These are phyloP conservation scores for Clonostachys sp. DNA, from an alignment of 2,329 filamentous ascomycete genomes.

Conservation along the genomic window DNA sequence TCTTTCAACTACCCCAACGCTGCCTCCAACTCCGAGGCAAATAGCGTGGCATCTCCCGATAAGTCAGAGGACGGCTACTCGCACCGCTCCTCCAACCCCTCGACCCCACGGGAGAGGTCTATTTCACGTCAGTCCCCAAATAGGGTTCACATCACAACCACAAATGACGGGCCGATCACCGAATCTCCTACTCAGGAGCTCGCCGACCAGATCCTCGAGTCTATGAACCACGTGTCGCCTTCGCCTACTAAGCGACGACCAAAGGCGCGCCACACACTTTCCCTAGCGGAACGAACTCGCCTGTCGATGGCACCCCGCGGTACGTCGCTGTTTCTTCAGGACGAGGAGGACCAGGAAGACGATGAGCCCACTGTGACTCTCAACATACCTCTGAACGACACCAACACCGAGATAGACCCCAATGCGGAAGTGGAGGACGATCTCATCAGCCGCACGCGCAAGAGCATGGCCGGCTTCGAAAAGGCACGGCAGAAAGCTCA, in stretches of 20 bases:
- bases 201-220: conserved; percentile 52
- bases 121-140: neutral
- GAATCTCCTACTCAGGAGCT: conserved; percentile 41
- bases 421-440: conserved; percentile 34
- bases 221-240: conserved; percentile 49
- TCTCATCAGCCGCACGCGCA: conserved; percentile 51
- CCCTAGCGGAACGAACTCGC: conserved; percentile 74
- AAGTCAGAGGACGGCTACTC: too few relatives aligned
- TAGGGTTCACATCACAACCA: neutral
- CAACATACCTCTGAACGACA: conserved; percentile 2
- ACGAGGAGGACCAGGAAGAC: conserved; percentile 18
- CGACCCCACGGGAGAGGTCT: too few relatives aligned
- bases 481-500: conserved; percentile 57
- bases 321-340: conserved; percentile 28
- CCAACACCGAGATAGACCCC: conserved; percentile 6
- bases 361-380: conserved; percentile 6
- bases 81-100: neutral
- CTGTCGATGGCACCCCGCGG: conserved; percentile 67
- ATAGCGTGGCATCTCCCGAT: too few relatives aligned
- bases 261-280: conserved; percentile 49
- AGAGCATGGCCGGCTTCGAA: conserved; percentile 59
- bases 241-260: conserved; percentile 44
- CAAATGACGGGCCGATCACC: neutral
- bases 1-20: neutral
- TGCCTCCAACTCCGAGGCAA: too few relatives aligned